Evolutionary conservation across 1,139 yeast genomes (phyloP).

Genomic region (Insectozyma bohioensis): DNA sequence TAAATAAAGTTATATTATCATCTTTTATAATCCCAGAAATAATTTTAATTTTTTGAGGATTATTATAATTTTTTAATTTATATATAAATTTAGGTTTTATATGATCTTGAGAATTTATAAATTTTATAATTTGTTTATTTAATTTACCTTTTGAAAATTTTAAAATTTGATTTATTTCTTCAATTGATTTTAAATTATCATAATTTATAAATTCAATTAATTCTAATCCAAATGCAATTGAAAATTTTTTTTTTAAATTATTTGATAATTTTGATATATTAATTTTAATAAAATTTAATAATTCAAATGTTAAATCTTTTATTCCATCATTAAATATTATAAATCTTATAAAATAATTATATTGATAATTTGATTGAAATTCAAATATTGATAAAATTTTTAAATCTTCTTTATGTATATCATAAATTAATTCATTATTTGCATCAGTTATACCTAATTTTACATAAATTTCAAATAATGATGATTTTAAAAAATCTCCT

Average conservation of each 20-base stretch:
- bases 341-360: no score
- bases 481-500: no score
- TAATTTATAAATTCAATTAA: slow-evolving; percentile 3
- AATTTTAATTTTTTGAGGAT: neutral
- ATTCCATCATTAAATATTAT: neutral
- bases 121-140: neutral
- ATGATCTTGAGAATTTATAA: slow-evolving; percentile 1
- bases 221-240: slow-evolving; percentile 7
- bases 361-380: no score
- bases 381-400: no score
- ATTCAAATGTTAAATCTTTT: slow-evolving; percentile 6
- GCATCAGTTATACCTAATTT: no score
- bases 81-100: slow-evolving; percentile 2
- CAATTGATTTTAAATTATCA: slow-evolving; percentile 1
- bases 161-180: slow-evolving; percentile 9
- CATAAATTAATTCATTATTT: no score
- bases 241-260: neutral
- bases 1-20: slow-evolving; percentile 1
- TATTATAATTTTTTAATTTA: neutral
- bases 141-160: neutral
- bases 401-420: no score
- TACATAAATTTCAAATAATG: no score
- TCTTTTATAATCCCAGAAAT: neutral
- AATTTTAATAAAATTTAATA: slow-evolving; percentile 5
- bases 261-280: slow-evolving; percentile 1